Evolutionary conservation across 1,284 basidiomycete species (phyloP).

Genomic region (Fomitopsis palustris): DNA sequence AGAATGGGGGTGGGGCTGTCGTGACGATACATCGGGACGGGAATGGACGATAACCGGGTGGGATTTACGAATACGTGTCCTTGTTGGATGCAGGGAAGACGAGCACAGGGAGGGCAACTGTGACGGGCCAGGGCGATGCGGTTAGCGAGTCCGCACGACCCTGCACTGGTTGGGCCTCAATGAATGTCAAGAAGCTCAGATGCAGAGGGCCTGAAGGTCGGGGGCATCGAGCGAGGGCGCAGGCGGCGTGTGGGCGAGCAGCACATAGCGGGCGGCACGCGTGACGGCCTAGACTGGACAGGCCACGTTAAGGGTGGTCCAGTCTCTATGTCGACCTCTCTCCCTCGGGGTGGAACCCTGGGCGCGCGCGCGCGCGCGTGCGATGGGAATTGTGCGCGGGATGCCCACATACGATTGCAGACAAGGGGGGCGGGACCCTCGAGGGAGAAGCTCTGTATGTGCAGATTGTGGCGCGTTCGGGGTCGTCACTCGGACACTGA

Average conservation of each 20-base stretch:
- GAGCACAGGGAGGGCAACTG: background rate
- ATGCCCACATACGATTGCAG: background rate
- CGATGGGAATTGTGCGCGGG: background rate
- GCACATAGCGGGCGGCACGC: background rate
- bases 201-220: no score
- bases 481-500: no score
- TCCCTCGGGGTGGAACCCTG: background rate
- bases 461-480: no score
- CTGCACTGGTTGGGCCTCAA: background rate
- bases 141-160: background rate
- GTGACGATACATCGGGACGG: background rate
- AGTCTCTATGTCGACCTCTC: background rate
- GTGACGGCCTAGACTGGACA: background rate
- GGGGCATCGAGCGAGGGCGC: no score
- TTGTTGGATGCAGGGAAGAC: background rate
- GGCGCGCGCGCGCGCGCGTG: background rate
- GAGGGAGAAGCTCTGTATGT: no score
- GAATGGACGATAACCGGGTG: background rate
- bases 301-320: background rate
- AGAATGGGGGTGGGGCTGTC: background rate
- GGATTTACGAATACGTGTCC: background rate
- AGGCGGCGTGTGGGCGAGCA: background rate
- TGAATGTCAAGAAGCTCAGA: background rate
- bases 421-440: no score
- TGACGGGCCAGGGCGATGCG: background rate